phyloP scores from a whole-genome alignment of 2,329 filamentous ascomycete genomes.

The Davidsoniella australis region DNA sequence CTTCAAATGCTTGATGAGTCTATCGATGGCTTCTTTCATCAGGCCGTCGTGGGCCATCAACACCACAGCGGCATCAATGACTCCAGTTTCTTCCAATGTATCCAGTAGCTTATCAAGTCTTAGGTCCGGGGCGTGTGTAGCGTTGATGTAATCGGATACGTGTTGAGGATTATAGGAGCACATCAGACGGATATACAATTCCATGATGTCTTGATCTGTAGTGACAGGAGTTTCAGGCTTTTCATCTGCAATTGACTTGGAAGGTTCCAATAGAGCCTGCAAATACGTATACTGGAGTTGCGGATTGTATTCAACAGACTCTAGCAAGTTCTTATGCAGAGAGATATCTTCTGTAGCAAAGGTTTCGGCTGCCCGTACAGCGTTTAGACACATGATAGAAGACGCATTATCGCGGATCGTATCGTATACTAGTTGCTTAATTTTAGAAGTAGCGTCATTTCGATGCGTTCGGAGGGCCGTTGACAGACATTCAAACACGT shows the following conservation, averaged over 20 bases:
- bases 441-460: constrained; percentile 43
- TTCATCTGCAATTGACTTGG: not conserved
- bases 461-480: constrained; percentile 53
- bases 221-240: constrained; percentile 20
- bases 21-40: constrained; percentile 64
- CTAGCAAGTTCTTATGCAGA: constrained; percentile 47
- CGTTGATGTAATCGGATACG: constrained; percentile 69
- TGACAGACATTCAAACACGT: constrained; percentile 62
- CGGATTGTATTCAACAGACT: constrained; percentile 38
- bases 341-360: constrained; percentile 46
- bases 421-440: constrained; percentile 51
- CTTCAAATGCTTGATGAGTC: constrained; percentile 63
- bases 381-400: constrained; percentile 50
- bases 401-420: constrained; percentile 49
- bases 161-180: constrained; percentile 68
- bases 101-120: constrained; percentile 67
- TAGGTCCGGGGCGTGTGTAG: constrained; percentile 60
- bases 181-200: constrained; percentile 80
- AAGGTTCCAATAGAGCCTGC: constrained; percentile 53
- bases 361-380: constrained; percentile 45
- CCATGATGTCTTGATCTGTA: constrained; percentile 47
- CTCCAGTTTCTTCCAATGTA: constrained; percentile 73
- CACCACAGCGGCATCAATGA: constrained; percentile 82
- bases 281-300: constrained; percentile 63
- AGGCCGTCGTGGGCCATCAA: constrained; percentile 81